These are phyloP conservation scores for Phlebopus sp. DNA, from an alignment of 1,284 basidiomycete species.

Conservation along the genomic window DNA sequence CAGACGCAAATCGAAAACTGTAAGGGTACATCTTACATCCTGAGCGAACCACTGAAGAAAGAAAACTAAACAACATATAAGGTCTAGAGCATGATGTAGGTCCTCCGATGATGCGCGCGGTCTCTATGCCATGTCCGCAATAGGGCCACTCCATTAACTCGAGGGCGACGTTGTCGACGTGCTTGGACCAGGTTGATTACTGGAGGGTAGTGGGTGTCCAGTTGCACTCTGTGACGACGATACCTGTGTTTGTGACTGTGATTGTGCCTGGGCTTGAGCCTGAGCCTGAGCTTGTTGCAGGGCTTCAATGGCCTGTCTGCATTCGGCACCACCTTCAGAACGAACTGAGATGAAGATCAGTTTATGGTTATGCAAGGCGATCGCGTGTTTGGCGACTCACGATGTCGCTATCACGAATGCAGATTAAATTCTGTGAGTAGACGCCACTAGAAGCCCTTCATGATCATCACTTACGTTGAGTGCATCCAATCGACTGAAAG, in stretches of 20 bases:
- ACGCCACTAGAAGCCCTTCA: slow-evolving; percentile 22
- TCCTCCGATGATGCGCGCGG: slow-evolving; percentile 10
- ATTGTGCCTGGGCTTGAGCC: slow-evolving; percentile 23
- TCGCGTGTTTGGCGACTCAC: slow-evolving; percentile 28
- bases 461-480: slow-evolving; percentile 72
- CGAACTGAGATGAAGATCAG: slow-evolving; percentile 52
- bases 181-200: slow-evolving; percentile 22
- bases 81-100: slow-evolving; percentile 25
- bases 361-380: slow-evolving; percentile 14
- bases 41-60: neutral
- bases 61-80: neutral
- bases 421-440: slow-evolving; percentile 18
- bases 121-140: slow-evolving; percentile 18
- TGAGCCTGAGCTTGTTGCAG: slow-evolving; percentile 33
- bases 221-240: slow-evolving; percentile 8
- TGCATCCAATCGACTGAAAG: slow-evolving; percentile 91
- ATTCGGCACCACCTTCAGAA: slow-evolving; percentile 78
- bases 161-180: slow-evolving; percentile 16
- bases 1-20: slow-evolving; percentile 4
- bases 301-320: slow-evolving; percentile 46
- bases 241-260: slow-evolving; percentile 21
- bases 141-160: slow-evolving; percentile 12
- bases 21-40: slow-evolving; percentile 14
- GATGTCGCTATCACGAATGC: slow-evolving; percentile 30
- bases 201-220: slow-evolving; percentile 15